Evolutionary conservation across 2,329 filamentous ascomycete genomes (phyloP).

Genomic region (Fusarium newnesense): DNA sequence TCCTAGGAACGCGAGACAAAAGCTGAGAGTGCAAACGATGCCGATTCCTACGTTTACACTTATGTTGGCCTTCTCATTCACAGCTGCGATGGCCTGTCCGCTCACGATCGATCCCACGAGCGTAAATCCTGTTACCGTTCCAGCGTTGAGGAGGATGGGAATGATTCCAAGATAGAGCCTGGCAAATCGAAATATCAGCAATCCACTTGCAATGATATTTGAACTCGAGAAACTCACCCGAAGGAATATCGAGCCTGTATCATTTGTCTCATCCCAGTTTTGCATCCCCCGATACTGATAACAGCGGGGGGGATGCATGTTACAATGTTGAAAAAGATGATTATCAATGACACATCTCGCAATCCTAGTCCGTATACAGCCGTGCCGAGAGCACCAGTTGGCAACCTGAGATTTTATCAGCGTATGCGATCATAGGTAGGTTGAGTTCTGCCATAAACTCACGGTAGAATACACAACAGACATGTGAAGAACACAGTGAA

Average conservation of each 20-base stretch:
- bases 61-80: slow-evolving; percentile 55
- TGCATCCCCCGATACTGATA: slow-evolving; percentile 64
- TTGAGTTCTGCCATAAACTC: slow-evolving; percentile 42
- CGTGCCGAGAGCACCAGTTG: slow-evolving; percentile 69
- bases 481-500: slow-evolving; percentile 71
- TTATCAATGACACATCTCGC: slow-evolving; percentile 65
- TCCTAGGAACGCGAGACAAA: slow-evolving; percentile 65
- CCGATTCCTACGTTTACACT: slow-evolving; percentile 66
- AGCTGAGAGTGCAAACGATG: slow-evolving; percentile 62
- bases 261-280: slow-evolving; percentile 68
- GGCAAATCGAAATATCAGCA: slow-evolving; percentile 6
- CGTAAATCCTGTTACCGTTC: slow-evolving; percentile 67
- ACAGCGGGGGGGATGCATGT: slow-evolving; percentile 66
- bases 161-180: slow-evolving; percentile 62
- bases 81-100: slow-evolving; percentile 62
- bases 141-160: slow-evolving; percentile 64
- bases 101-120: slow-evolving; percentile 67
- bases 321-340: slow-evolving; percentile 67
- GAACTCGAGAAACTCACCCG: slow-evolving; percentile 50
- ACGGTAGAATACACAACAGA: slow-evolving; percentile 68
- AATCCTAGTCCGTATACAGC: slow-evolving; percentile 63
- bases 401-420: slow-evolving; percentile 53
- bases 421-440: background rate
- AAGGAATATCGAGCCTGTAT: slow-evolving; percentile 71
- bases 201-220: background rate